A percentile compares a stretch with the other conserved stretches of the same genome.
phyloP scores from a whole-genome alignment of 2,329 filamentous ascomycete genomes.

The Colletotrichum ledebouriae region DNA sequence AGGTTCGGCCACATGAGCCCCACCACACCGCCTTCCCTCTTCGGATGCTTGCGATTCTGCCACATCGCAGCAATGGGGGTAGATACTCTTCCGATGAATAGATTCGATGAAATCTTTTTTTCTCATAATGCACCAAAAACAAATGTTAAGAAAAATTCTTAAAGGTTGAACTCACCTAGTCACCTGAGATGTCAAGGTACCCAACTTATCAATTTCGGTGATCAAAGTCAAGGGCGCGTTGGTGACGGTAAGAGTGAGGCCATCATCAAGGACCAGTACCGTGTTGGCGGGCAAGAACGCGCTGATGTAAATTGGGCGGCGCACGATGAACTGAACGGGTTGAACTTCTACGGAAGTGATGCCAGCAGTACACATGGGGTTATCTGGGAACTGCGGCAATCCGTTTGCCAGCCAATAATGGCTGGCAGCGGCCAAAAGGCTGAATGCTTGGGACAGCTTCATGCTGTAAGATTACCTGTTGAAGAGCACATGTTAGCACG shows the following conservation, averaged over 20 bases:
- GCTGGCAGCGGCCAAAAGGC: conserved; percentile 31
- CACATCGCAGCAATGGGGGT: too few species aligned
- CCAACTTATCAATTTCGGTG: conserved; percentile 39
- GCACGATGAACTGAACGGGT: conserved; percentile 37
- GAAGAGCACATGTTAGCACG: too few species aligned
- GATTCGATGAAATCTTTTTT: too few species aligned
- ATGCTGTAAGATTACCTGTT: conserved; percentile 21
- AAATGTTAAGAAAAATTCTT: too few species aligned
- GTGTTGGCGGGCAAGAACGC: conserved; percentile 37
- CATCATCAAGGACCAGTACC: conserved; percentile 35
- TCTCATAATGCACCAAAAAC: too few species aligned
- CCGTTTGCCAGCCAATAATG: conserved; percentile 33
- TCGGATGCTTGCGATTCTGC: too few species aligned
- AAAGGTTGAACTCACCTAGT: conserved; percentile 26
- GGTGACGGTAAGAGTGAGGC: conserved; percentile 37
- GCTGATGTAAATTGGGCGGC: conserved; percentile 42
- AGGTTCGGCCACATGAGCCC: too few species aligned
- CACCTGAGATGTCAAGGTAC: conserved; percentile 25
- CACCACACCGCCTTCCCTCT: too few species aligned
- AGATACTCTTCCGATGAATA: too few species aligned
- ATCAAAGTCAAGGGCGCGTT: conserved; percentile 37
- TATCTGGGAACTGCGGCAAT: conserved; percentile 38
- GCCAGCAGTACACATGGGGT: conserved; percentile 36
- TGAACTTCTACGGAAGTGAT: conserved; percentile 41
- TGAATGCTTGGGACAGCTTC: conserved; percentile 17